phyloP scores from a whole-genome alignment of 83 land plant species.

The Larix sibirica region DNA sequence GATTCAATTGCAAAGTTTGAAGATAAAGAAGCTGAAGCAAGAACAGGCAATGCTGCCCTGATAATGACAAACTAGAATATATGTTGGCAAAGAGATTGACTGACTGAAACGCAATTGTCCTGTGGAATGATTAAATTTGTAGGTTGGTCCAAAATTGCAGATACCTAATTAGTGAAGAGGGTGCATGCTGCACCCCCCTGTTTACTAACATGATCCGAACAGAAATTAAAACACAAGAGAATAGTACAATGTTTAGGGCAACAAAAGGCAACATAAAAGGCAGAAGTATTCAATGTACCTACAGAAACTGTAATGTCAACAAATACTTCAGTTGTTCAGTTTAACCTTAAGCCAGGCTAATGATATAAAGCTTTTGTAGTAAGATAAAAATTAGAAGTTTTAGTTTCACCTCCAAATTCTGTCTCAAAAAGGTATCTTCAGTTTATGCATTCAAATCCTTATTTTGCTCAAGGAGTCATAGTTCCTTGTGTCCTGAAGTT shows the following conservation, averaged over 20 bases:
- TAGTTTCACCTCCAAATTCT: neutral
- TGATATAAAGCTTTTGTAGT: neutral
- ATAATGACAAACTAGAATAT: constrained; percentile 40
- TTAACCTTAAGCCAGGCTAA: neutral
- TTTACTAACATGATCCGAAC: constrained; percentile 9
- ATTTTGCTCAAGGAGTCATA: neutral
- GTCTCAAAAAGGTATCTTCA: neutral
- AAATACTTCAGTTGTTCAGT: no score
- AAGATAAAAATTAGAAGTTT: neutral
- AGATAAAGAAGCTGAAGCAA: constrained; percentile 27
- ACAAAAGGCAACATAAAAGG: neutral
- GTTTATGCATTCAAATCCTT: neutral
- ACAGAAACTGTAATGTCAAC: neutral
- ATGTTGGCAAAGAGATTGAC: constrained; percentile 28
- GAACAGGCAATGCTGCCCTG: constrained; percentile 34
- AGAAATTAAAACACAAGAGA: neutral
- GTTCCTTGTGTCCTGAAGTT: neutral
- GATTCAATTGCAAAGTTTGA: constrained; percentile 45
- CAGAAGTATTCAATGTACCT: neutral
- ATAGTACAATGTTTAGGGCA: neutral
- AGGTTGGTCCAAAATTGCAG: constrained; percentile 72
- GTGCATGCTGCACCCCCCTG: constrained; percentile 57
- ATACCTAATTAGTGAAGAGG: constrained; percentile 74
- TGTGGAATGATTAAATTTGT: constrained; percentile 76
- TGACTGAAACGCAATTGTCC: constrained; percentile 21